These are phyloP conservation scores for Suhomyces sp. DNA, from an alignment of 805 yeast species.

Conservation along the genomic window DNA sequence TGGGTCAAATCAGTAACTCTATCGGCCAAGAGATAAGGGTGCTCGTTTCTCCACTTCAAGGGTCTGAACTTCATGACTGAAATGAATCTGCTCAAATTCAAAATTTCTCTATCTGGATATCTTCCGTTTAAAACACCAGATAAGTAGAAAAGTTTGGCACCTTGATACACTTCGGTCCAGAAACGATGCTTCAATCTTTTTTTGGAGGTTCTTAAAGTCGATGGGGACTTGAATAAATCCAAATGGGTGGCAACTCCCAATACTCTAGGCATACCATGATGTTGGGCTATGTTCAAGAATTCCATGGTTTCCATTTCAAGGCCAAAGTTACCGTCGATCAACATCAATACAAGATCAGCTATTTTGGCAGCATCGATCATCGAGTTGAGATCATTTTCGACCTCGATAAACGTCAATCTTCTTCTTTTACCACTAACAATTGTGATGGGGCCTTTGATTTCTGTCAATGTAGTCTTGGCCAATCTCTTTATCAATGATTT, in stretches of 20 bases:
- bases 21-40: slow-evolving; percentile 89
- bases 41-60: slow-evolving; percentile 98
- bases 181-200: slow-evolving; percentile 89
- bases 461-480: slow-evolving; percentile 81
- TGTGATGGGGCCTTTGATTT: slow-evolving; percentile 93
- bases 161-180: slow-evolving; percentile 99
- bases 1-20: slow-evolving; percentile 92
- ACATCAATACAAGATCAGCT: slow-evolving; percentile 83
- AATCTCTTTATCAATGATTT: slow-evolving; percentile 83
- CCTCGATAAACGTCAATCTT: slow-evolving; percentile 89
- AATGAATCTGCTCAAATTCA: slow-evolving; percentile 87
- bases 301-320: slow-evolving; percentile 99
- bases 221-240: slow-evolving; percentile 85
- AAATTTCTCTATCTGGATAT: slow-evolving; percentile 94
- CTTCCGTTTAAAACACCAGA: slow-evolving; percentile 97
- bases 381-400: slow-evolving; percentile 86
- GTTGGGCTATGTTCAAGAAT: slow-evolving; percentile 90
- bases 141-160: slow-evolving; percentile 91
- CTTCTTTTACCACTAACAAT: slow-evolving; percentile 94
- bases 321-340: slow-evolving; percentile 97
- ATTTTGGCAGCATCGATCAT: slow-evolving; percentile 96
- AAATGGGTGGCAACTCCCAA: slow-evolving; percentile 94
- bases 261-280: slow-evolving; percentile 98
- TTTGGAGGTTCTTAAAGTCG: slow-evolving; percentile 87
- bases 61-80: slow-evolving; percentile 98